Conservation (phyloP, 768 basidiomycete genomes). For the Floccularia luteovirens region DNA sequence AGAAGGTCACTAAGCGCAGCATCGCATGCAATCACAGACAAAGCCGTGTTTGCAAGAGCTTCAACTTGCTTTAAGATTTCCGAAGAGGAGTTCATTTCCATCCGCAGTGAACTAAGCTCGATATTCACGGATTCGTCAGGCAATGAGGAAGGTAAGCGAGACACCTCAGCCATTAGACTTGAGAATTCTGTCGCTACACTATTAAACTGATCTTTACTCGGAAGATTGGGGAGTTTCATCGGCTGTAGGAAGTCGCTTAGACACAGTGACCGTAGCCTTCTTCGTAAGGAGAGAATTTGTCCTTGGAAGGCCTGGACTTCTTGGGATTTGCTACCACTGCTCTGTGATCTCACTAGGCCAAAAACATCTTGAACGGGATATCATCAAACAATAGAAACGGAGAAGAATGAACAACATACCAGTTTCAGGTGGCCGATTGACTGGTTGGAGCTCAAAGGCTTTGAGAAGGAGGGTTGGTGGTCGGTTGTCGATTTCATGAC, state of each 20-base stretch:
- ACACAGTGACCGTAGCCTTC: conserved; percentile 51
- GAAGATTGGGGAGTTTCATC: conserved; percentile 34
- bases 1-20: conserved; percentile 76
- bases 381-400: too few relatives aligned
- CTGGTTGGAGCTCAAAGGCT: too few relatives aligned
- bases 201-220: conserved; percentile 38
- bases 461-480: too few relatives aligned
- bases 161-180: conserved; percentile 34
- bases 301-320: conserved; percentile 38
- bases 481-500: too few relatives aligned
- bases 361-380: conserved; percentile 64
- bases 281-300: conserved; percentile 47
- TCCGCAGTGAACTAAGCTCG: conserved; percentile 55
- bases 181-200: conserved; percentile 40
- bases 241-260: conserved; percentile 50
- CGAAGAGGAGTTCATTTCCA: conserved; percentile 47
- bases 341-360: conserved; percentile 27
- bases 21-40: conserved; percentile 52
- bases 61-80: conserved; percentile 43
- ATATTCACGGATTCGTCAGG: conserved; percentile 34
- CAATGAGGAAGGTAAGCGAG: conserved; percentile 34
- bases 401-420: too few relatives aligned
- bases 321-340: conserved; percentile 22
- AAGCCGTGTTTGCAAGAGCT: conserved; percentile 45
- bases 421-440: too few relatives aligned